Conservation (phyloP, 192 early-diverging fungal genomes). For the Pilobolus umbonatus region DNA sequence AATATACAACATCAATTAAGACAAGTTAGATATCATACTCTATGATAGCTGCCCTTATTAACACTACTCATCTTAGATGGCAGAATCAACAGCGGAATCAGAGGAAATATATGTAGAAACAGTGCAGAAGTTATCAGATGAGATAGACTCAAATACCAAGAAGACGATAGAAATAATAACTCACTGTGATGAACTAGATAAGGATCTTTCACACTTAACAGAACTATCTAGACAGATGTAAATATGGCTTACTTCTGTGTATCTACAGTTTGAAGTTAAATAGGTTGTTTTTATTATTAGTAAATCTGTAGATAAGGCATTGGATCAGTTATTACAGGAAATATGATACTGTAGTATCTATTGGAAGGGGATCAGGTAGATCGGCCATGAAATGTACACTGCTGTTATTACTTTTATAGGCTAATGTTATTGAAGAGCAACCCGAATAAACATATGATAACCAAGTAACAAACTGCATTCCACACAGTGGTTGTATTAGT, state of each 20-base stretch:
- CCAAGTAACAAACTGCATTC: too few species aligned
- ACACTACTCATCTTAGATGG: slow-evolving; percentile 1
- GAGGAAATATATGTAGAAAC: slow-evolving; percentile 12
- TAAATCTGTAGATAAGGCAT: slow-evolving; percentile 12
- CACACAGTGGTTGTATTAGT: too few species aligned
- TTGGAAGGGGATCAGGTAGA: too few species aligned
- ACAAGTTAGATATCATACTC: not conserved
- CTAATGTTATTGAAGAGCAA: too few species aligned
- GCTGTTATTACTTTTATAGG: too few species aligned
- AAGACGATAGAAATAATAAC: slow-evolving; percentile 25
- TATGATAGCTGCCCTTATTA: not conserved
- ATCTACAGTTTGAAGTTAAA: not conserved
- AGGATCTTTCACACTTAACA: slow-evolving; percentile 25
- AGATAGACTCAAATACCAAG: slow-evolving; percentile 15
- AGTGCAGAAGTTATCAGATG: slow-evolving; percentile 8
- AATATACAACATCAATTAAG: slow-evolving; percentile 7
- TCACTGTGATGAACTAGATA: slow-evolving; percentile 33
- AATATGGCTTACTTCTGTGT: not conserved
- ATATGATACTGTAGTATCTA: not conserved
- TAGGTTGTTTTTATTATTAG: not conserved
- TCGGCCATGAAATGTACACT: too few species aligned
- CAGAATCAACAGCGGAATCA: slow-evolving; percentile 7
- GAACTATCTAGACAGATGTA: slow-evolving; percentile 15
- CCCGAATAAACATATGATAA: too few species aligned
- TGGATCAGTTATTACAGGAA: slow-evolving; percentile 11